Evolutionary conservation across 306 rosid species (phyloP).

Genomic region (Morella rubra): DNA sequence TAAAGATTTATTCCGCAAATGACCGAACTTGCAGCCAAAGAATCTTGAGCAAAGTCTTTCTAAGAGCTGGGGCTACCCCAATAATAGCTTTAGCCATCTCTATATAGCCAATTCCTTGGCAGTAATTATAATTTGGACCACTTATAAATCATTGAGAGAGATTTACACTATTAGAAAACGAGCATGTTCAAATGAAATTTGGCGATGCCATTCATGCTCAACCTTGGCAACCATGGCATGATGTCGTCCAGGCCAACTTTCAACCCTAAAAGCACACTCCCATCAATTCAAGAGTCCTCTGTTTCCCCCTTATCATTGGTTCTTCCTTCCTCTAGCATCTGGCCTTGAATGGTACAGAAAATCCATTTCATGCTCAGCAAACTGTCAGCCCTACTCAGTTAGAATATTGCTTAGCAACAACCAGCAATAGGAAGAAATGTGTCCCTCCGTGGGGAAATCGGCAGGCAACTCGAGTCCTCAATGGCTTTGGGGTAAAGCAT

Average conservation of each 20-base stretch:
- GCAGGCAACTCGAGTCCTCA: constrained; percentile 47
- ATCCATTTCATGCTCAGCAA: neutral
- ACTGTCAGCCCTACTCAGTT: neutral
- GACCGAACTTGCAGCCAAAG: constrained; percentile 27
- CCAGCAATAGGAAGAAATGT: constrained; percentile 52
- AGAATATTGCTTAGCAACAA: constrained; percentile 37
- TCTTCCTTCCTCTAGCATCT: neutral
- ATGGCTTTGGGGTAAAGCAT: constrained; percentile 42
- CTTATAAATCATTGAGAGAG: constrained; percentile 2
- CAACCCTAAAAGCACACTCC: neutral
- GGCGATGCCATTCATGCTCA: too few relatives aligned
- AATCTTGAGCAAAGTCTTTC: constrained; percentile 14
- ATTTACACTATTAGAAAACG: neutral
- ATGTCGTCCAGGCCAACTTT: constrained; percentile 1
- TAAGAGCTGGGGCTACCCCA: neutral
- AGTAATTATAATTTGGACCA: constrained; percentile 14
- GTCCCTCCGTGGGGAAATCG: constrained; percentile 46
- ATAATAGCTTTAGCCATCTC: neutral
- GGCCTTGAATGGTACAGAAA: constrained; percentile 10
- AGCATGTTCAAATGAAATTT: too few relatives aligned
- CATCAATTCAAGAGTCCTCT: constrained; percentile 7
- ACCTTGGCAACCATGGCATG: neutral
- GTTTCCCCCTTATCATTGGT: neutral
- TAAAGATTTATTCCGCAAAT: constrained; percentile 13
- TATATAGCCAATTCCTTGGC: neutral